Base-by-base conservation (phyloP, 768 basidiomycete genomes). In the Guyanaporus albipodus region DNA sequence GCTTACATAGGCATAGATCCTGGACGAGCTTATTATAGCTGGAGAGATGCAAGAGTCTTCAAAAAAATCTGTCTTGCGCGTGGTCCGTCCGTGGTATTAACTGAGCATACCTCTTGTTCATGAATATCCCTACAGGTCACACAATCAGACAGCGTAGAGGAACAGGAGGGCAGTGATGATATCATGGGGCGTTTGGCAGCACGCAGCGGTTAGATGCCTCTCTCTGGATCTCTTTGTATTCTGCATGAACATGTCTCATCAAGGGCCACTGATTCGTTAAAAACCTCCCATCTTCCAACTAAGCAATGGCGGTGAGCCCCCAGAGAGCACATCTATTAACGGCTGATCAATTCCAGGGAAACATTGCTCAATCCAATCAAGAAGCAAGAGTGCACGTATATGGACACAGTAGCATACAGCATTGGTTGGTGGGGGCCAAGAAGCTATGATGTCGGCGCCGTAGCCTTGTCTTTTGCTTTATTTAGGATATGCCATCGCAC, bases 1-100 rank as follows among this genome's bases (percentile, higher is more conserved):
- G 44, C 43, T 58, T 6, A 53, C 34, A 24, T 9, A 28, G 36
- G 1, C 29, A 29, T 42, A 89, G 86, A 81, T 97, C 48, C 71
- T 98, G 29, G 95, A 98, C 60, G 94, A 97, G 66, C 75, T 97
- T 34, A 82, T 98, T 55, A 86, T 96, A 24, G 85, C 90, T 11
- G 95, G 95, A 34, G 95, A 98, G 67, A 70, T 98, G 56, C 89
- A 92, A 67, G 95, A 98, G 63, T 85, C 92, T 0, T 92, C 88
- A 17, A 92, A 86, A 72, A 77, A 78, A 45, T 75, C 73, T 3
- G 81, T 85, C 2, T 65, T 88, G 15, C 76, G 79, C 39, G 80
- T 82, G 63, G 79, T 81, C 51, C 32, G 62, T 59, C 45, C 12
- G 17, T 22, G 26, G 17, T 5, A 32, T 26, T 15, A 26, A 10